Base-by-base conservation (phyloP, 129 eudicot species). In the Pulicaria dysenterica region DNA sequence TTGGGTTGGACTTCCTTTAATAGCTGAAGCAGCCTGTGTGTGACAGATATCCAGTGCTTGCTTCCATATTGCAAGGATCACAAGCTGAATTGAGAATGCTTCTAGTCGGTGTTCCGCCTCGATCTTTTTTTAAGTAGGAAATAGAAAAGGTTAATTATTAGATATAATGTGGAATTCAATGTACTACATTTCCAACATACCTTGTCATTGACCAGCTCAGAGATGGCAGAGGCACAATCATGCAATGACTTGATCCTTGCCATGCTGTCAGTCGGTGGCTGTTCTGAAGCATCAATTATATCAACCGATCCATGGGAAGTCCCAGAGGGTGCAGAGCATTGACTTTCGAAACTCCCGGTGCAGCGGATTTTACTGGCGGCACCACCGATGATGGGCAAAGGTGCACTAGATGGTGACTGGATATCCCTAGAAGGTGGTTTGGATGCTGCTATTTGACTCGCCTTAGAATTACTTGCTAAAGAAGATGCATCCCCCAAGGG, bases 31-130 rank as follows among this genome's bases (percentile, higher is more conserved):
- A 68, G 95, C 98, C 74, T 90, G 95, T 41, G 91, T 86, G 53
- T 90, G 96, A 76, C 97, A 90, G 38, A 90, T 88, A 79, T 94
- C 87, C 46, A 94, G 72, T 59, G 98, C 96, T 79, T 94, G 98
- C 83, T 90, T 94, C 97, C 98, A 94, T 62, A 90, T 86, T 16
- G 97, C 98, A 80, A 94, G 96, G 66, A 84, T 88, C 69, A 94
- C 95, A 67, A 94, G 97, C 84, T 94, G 96, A 74, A 94, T 57
- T 4, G 98, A 94, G 63, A 90, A 90, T 38, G 98, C 98, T 49
- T 94, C 98, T 44, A 94, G 77, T 40, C 75, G 75, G 64, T 74
- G 81, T 42, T 86, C 87, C 24, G 85, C 87, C 74, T 76, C 93
- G 8, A 73, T 75, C 98, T 94, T 70, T 75, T 43, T 36, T 56